phyloP scores from a whole-genome alignment of 2,329 filamentous ascomycete genomes.

The Sclerotinia nivalis region DNA sequence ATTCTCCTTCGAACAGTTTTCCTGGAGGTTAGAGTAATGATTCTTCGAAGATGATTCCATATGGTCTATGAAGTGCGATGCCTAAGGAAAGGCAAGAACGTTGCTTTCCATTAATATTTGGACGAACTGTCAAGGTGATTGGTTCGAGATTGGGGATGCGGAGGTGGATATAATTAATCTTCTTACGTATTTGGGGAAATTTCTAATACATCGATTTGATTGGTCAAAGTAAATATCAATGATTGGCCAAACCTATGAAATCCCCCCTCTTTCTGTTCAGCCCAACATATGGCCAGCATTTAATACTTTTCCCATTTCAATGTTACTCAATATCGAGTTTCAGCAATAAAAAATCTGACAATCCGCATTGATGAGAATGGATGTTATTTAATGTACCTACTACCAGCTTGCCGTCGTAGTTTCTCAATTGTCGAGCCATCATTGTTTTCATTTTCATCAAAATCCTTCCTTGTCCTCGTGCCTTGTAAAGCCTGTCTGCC shows the following conservation, averaged over 20 bases:
- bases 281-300: conserved; percentile 1
- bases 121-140: background rate
- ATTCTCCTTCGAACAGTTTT: background rate
- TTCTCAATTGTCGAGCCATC: background rate
- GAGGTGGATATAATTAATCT: background rate
- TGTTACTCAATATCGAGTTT: background rate
- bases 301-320: background rate
- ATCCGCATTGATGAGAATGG: background rate
- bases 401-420: background rate
- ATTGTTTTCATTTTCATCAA: conserved; percentile 6
- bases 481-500: background rate
- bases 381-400: conserved; percentile 7
- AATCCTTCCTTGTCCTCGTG: background rate
- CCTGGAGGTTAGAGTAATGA: background rate
- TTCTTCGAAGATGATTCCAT: background rate
- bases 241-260: background rate
- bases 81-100: background rate
- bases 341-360: background rate
- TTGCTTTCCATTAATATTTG: background rate
- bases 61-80: background rate
- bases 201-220: conserved; percentile 1
- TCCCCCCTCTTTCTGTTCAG: background rate
- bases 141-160: background rate
- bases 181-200: background rate
- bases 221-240: background rate